Base-by-base conservation (phyloP, 495 filamentous ascomycete species). In the Articulospora tetracladia region DNA sequence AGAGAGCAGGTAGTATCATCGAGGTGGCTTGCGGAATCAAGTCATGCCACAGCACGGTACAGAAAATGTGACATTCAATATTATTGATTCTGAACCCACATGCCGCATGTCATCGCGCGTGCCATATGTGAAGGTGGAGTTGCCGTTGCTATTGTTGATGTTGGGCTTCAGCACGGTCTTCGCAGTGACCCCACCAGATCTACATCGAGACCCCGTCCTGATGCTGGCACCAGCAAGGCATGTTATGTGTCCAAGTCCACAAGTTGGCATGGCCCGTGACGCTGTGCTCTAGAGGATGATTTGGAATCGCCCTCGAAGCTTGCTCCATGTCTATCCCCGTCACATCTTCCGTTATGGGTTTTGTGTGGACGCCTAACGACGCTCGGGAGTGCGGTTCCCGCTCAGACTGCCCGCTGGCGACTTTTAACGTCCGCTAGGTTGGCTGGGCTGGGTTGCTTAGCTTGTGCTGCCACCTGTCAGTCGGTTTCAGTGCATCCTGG, bases 391-490 rank as follows among this genome's bases (percentile, higher is more conserved):
- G 30, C 30, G 13, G 30, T 32, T 32, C 30, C 30, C 30, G 30
- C 30, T 32, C 30, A 32, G 30, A 32, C 30, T 32, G 30, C 30
- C 30, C 30, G 30, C 30, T 32, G 30, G 30, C 39, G 8, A 44
- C 39, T 15, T 44, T 17, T 34, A 50, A 50, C 47, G 47, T 24
- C 47, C 47, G 10, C 47, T 50, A 50, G 47, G 12, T n/a, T n/a
- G n/a, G n/a, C n/a, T n/a, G n/a, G n/a, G n/a, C n/a, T n/a, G n/a
- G n/a, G n/a, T 17, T 8, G 8, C 8, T 44, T 44, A 44, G 39
- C 39, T 50, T 47, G 41, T 47, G 41, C 41, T 47, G 41, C 41
- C 41, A 50, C 47, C 47, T 50, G 47, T 50, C 47, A 50, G 23
- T 50, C 39, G 24, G 47, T 50, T 27, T 50, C 47, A 50, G 47